Conservation (phyloP, 257 asterid species). For the Mentha longifolia region DNA sequence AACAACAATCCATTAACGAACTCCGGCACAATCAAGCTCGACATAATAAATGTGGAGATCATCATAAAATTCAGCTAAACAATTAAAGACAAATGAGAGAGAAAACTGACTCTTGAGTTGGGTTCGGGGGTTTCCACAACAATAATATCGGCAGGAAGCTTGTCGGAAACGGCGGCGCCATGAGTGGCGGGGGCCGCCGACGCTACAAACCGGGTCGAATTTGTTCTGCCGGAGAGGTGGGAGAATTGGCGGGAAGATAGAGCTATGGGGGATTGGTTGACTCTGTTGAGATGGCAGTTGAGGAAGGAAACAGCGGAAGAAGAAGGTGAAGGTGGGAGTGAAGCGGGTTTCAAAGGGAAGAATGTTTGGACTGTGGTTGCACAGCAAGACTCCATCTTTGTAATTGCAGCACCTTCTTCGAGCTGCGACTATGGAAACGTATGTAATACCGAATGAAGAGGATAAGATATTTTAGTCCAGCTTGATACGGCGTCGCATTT, state of each 20-base stretch:
- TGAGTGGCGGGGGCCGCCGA: constrained; percentile 55
- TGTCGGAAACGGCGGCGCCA: constrained; percentile 47
- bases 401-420: background rate
- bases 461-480: constrained; percentile 32
- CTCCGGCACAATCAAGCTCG: background rate
- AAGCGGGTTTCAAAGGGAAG: constrained; percentile 45
- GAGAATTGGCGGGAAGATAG: constrained; percentile 54
- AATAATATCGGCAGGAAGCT: constrained; percentile 80
- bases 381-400: constrained; percentile 62
- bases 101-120: constrained; percentile 68
- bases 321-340: constrained; percentile 33
- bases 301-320: constrained; percentile 38
- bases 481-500: constrained; percentile 18
- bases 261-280: constrained; percentile 29
- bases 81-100: background rate
- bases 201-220: constrained; percentile 39
- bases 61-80: background rate
- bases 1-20: background rate
- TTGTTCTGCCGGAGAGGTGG: constrained; percentile 9
- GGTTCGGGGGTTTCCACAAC: constrained; percentile 74
- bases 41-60: background rate
- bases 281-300: constrained; percentile 41
- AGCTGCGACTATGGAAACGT: background rate
- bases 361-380: constrained; percentile 46
- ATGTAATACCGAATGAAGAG: background rate